These are phyloP conservation scores for Orobanche coerulescens DNA, from an alignment of 257 asterid species.

Conservation along the genomic window DNA sequence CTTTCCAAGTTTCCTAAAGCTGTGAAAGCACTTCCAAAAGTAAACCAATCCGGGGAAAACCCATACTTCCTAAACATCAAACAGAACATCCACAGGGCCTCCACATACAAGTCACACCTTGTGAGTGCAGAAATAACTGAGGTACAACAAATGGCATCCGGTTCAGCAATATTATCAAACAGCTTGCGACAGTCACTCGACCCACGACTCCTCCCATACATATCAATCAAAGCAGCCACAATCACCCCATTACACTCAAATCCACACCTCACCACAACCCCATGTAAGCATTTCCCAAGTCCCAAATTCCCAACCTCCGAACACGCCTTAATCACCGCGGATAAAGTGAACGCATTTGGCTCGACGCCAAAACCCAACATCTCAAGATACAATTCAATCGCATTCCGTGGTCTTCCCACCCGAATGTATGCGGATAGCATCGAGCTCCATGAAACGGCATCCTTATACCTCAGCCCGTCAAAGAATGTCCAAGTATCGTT, in stretches of 20 bases:
- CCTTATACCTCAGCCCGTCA: conserved; percentile 50
- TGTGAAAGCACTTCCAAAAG: conserved; percentile 68
- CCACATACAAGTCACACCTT: conserved; percentile 53
- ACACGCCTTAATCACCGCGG: conserved; percentile 69
- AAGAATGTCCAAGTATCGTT: conserved; percentile 40
- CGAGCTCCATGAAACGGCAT: conserved; percentile 82
- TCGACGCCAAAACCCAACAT: conserved; percentile 50
- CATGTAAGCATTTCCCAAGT: conserved; percentile 53
- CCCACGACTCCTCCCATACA: conserved; percentile 60
- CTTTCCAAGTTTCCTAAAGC: conserved; percentile 77
- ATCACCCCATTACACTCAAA: conserved; percentile 46
- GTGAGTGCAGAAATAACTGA: conserved; percentile 66
- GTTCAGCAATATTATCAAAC: conserved; percentile 72
- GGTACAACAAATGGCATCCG: conserved; percentile 78
- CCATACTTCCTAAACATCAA: conserved; percentile 35
- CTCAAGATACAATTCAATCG: conserved; percentile 36
- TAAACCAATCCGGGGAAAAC: conserved; percentile 46
- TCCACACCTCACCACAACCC: conserved; percentile 44
- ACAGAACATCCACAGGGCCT: conserved; percentile 52
- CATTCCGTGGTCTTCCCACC: conserved; percentile 32
- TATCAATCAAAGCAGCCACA: conserved; percentile 63
- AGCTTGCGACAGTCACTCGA: conserved; percentile 31
- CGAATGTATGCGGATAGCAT: conserved; percentile 74
- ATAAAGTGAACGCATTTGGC: conserved; percentile 55
- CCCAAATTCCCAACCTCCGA: conserved; percentile 37